A percentile compares a stretch with the other conserved stretches of the same genome.
These are phyloP conservation scores for Fusarium paranaense DNA, from an alignment of 2,329 filamentous ascomycete species.

Conservation along the genomic window DNA sequence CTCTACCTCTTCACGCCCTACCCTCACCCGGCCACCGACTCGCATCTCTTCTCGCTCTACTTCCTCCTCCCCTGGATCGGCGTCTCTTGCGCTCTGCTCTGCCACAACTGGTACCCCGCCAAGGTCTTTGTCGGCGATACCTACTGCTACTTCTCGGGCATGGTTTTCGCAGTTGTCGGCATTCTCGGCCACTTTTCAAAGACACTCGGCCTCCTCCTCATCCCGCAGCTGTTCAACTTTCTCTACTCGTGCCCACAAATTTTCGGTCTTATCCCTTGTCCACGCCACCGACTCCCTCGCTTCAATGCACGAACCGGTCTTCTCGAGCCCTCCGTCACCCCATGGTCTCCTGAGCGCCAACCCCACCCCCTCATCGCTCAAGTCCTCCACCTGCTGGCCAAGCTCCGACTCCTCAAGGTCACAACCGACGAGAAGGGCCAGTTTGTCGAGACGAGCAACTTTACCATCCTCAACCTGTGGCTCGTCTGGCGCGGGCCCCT, in stretches of 20 bases:
- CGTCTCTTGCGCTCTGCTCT: slow-evolving; percentile 86
- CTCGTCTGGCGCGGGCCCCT: slow-evolving; percentile 94
- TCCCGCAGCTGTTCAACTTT: slow-evolving; percentile 98
- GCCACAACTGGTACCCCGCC: slow-evolving; percentile 96
- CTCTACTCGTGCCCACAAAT: slow-evolving; percentile 92
- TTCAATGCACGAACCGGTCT: slow-evolving; percentile 89
- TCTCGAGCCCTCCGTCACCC: slow-evolving; percentile 86
- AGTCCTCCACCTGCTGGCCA: slow-evolving; percentile 75
- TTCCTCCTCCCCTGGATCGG: slow-evolving; percentile 94
- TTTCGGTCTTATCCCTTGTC: slow-evolving; percentile 90
- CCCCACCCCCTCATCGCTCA: slow-evolving; percentile 73
- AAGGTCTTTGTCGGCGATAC: slow-evolving; percentile 97
- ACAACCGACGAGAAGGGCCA: slow-evolving; percentile 74
- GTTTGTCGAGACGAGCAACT: slow-evolving; percentile 85
- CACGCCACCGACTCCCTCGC: slow-evolving; percentile 87
- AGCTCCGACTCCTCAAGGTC: slow-evolving; percentile 75
- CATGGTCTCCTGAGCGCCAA: slow-evolving; percentile 76
- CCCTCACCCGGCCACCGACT: slow-evolving; percentile 93
- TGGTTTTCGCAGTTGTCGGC: slow-evolving; percentile 97
- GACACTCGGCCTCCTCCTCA: slow-evolving; percentile 88
- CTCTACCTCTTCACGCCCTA: slow-evolving; percentile 88
- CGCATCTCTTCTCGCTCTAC: slow-evolving; percentile 95
- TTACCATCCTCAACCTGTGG: slow-evolving; percentile 96
- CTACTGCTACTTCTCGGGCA: slow-evolving; percentile 99
- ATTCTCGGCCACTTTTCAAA: slow-evolving; percentile 99